These are phyloP conservation scores for Phialophora macrospora DNA, from an alignment of 2,329 filamentous ascomycete genomes.

Conservation along the genomic window DNA sequence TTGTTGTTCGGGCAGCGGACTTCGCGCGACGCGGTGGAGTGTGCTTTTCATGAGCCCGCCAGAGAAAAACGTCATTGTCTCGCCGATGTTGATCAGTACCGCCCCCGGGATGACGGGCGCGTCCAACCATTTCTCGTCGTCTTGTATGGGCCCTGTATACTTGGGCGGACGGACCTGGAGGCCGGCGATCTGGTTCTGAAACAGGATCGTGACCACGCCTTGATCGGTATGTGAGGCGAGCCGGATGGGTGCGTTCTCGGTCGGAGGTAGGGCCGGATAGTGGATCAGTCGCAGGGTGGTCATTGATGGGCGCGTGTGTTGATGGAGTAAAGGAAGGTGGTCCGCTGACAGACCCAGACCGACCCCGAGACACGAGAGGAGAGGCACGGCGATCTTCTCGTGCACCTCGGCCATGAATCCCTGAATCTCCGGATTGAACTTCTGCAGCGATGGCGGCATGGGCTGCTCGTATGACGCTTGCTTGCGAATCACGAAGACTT, in stretches of 20 bases:
- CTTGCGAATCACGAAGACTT: conserved; percentile 31
- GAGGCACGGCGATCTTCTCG: conserved; percentile 30
- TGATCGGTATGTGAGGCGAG: conserved; percentile 70
- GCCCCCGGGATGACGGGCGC: conserved; percentile 54
- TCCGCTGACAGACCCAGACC: conserved; percentile 71
- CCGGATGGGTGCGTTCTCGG: conserved; percentile 65
- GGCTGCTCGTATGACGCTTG: conserved; percentile 28
- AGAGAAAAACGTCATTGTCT: conserved; percentile 55
- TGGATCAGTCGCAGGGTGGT: conserved; percentile 75
- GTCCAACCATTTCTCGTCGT: conserved; percentile 57
- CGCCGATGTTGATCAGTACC: conserved; percentile 58
- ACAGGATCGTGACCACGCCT: conserved; percentile 61
- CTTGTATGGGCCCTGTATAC: conserved; percentile 49
- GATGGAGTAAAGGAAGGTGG: conserved; percentile 76
- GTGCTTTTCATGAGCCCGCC: conserved; percentile 58
- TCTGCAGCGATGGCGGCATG: conserved; percentile 24
- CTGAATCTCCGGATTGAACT: conserved; percentile 30
- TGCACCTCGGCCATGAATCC: conserved; percentile 28
- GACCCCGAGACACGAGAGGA: conserved; percentile 60
- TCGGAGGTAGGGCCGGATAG: conserved; percentile 70
- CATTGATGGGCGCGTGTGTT: conserved; percentile 60
- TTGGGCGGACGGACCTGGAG: conserved; percentile 61
- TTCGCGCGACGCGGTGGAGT: conserved; percentile 65
- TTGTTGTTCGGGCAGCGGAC: conserved; percentile 61
- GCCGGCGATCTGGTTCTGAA: conserved; percentile 61